phyloP scores from a whole-genome alignment of 2,329 filamentous ascomycete genomes.

The Anisogramma anomala region DNA sequence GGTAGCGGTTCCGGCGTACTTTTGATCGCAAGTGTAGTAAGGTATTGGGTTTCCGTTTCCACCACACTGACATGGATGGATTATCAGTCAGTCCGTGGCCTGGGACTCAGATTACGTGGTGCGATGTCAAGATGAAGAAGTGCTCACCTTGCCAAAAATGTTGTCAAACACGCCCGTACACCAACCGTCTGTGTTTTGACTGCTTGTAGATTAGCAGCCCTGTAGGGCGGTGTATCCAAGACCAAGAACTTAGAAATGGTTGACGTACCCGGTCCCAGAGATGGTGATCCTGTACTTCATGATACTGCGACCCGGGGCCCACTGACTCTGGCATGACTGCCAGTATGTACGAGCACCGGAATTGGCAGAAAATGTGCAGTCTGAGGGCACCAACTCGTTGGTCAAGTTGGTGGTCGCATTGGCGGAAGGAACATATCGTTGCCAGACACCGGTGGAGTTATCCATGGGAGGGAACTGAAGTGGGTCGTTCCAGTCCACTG shows the following conservation, averaged over 20 bases:
- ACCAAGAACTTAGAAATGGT: too few relatives aligned
- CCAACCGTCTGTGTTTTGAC: neutral
- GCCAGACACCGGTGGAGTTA: slow-evolving; percentile 1
- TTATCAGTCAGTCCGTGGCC: neutral
- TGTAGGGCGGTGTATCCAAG: too few relatives aligned
- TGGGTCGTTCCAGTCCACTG: neutral
- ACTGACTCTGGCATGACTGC: neutral
- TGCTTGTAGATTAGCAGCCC: neutral
- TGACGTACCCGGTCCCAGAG: slow-evolving; percentile 1
- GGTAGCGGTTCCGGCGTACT: neutral
- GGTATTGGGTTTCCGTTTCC: neutral
- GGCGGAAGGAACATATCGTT: too few relatives aligned
- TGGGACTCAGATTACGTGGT: neutral
- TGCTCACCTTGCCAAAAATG: neutral
- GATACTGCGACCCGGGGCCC: rapidly evolving
- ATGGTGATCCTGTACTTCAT: neutral
- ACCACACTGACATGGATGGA: neutral
- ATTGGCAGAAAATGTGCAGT: neutral
- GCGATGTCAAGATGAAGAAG: neutral
- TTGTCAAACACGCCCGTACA: neutral
- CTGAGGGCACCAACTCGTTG: neutral
- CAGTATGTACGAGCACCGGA: neutral
- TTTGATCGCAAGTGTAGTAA: neutral
- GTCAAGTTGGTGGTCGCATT: neutral
- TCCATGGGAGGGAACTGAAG: slow-evolving; percentile 1